Evolutionary conservation across 2,329 filamentous ascomycete species (phyloP).

Genomic region (Ophiognomonia clavigignenti-juglandacearum): DNA sequence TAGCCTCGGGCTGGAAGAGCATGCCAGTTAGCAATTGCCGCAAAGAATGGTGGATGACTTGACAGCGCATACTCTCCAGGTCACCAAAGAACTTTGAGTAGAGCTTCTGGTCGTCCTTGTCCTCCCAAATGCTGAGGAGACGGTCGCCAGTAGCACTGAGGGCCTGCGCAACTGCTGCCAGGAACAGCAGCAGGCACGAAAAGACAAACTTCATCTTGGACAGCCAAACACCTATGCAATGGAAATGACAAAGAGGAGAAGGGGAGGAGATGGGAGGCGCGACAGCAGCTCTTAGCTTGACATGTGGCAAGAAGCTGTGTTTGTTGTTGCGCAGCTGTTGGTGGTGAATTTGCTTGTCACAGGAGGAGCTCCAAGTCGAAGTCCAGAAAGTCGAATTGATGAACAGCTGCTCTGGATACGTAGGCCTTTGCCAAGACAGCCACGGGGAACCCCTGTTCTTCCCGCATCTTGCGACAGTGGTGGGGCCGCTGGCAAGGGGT

Average conservation of each 20-base stretch:
- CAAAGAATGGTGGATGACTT: background rate
- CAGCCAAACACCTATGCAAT: conserved; percentile 6
- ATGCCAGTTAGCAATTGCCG: conserved; percentile 19
- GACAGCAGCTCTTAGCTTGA: conserved; percentile 14
- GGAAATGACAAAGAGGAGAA: conserved; percentile 16
- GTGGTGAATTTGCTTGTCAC: background rate
- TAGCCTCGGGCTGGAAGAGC: conserved; percentile 68
- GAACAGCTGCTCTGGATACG: conserved; percentile 26
- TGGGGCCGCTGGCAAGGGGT: background rate
- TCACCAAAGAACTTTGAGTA: conserved; percentile 81
- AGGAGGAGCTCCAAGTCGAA: conserved; percentile 1
- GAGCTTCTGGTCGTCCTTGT: conserved; percentile 70
- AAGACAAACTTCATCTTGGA: conserved; percentile 68
- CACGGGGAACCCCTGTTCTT: conserved; percentile 5
- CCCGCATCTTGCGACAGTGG: conserved; percentile 9
- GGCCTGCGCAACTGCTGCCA: conserved; percentile 65
- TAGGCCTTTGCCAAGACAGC: conserved; percentile 30
- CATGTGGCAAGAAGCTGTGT: conserved; percentile 15
- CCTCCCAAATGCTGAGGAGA: conserved; percentile 82
- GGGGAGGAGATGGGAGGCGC: conserved; percentile 6
- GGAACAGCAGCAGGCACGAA: conserved; percentile 63
- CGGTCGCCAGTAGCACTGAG: conserved; percentile 74
- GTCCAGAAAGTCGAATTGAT: conserved; percentile 9
- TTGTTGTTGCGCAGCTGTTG: conserved; percentile 4
- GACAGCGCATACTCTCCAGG: conserved; percentile 51